Evolutionary conservation across 805 yeast species (phyloP).

Genomic region (Candida sithepensis): DNA sequence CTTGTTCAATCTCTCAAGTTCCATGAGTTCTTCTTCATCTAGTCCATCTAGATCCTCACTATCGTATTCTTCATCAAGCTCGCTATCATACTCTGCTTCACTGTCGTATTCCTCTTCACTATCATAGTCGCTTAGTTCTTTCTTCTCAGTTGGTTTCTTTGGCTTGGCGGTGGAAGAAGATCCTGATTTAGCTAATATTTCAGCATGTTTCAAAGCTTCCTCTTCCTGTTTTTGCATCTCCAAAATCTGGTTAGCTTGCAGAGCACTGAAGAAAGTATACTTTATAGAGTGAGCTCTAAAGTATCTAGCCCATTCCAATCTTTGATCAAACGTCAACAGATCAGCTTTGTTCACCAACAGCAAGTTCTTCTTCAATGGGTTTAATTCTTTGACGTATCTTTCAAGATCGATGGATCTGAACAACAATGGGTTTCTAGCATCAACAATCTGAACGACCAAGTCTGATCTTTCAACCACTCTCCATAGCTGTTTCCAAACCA

Average conservation of each 20-base stretch:
- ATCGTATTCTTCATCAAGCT: constrained; percentile 17
- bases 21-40: constrained; percentile 21
- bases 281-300: constrained; percentile 66
- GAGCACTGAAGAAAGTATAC: constrained; percentile 92
- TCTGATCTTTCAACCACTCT: constrained; percentile 95
- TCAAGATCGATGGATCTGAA: constrained; percentile 87
- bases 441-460: constrained; percentile 93
- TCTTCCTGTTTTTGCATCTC: constrained; percentile 55
- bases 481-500: constrained; percentile 99
- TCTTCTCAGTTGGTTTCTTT: neutral
- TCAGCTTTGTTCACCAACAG: constrained; percentile 93
- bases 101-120: constrained; percentile 18
- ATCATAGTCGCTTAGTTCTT: constrained; percentile 7
- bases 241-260: constrained; percentile 70
- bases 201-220: constrained; percentile 20
- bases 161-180: constrained; percentile 2
- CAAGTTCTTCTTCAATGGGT: constrained; percentile 72
- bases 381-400: constrained; percentile 71
- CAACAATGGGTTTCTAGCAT: constrained; percentile 89
- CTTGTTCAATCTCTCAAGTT: constrained; percentile 12
- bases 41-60: constrained; percentile 12
- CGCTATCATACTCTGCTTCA: constrained; percentile 13
- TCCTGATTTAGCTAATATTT: constrained; percentile 1
- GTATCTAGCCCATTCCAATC: constrained; percentile 83
- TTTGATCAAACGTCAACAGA: constrained; percentile 69